phyloP scores from a whole-genome alignment of 2,329 filamentous ascomycete species.

The Anthostomella pinea region DNA sequence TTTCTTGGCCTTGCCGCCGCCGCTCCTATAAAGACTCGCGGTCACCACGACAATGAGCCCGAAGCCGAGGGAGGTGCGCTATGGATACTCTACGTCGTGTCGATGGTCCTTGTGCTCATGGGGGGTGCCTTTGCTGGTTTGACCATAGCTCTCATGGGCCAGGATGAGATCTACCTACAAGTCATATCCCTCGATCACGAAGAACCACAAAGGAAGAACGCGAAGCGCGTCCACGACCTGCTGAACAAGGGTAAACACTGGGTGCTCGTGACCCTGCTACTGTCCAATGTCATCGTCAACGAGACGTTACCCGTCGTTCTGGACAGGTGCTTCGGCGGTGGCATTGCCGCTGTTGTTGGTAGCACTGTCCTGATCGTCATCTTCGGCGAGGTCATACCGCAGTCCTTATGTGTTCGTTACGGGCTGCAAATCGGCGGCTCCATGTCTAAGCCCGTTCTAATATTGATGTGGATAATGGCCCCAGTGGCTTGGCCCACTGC shows the following conservation, averaged over 20 bases:
- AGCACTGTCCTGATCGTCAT: constrained; percentile 96
- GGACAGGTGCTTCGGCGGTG: constrained; percentile 88
- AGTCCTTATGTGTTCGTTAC: constrained; percentile 94
- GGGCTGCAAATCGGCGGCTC: constrained; percentile 91
- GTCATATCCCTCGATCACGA: constrained; percentile 85
- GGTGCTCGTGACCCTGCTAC: constrained; percentile 89
- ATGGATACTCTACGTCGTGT: constrained; percentile 79
- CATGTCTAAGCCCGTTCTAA: constrained; percentile 83
- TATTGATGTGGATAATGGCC: constrained; percentile 87
- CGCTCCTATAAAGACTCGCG: constrained; percentile 40
- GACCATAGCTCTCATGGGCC: constrained; percentile 74
- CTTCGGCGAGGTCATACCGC: constrained; percentile 93
- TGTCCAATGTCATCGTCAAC: constrained; percentile 97
- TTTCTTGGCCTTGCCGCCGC: constrained; percentile 41
- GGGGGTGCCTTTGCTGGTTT: constrained; percentile 93
- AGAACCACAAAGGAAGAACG: constrained; percentile 82
- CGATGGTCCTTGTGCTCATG: constrained; percentile 75
- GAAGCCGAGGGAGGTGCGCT: constrained; percentile 61
- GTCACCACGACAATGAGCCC: constrained; percentile 43
- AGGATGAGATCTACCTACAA: constrained; percentile 96
- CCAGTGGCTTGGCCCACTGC: constrained; percentile 93
- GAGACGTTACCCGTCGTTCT: constrained; percentile 94
- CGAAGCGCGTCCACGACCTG: constrained; percentile 73
- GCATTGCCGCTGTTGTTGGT: constrained; percentile 89
- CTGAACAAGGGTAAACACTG: constrained; percentile 92